Base-by-base conservation (phyloP, 805 yeast species). In the Lipomyces oligophaga region DNA sequence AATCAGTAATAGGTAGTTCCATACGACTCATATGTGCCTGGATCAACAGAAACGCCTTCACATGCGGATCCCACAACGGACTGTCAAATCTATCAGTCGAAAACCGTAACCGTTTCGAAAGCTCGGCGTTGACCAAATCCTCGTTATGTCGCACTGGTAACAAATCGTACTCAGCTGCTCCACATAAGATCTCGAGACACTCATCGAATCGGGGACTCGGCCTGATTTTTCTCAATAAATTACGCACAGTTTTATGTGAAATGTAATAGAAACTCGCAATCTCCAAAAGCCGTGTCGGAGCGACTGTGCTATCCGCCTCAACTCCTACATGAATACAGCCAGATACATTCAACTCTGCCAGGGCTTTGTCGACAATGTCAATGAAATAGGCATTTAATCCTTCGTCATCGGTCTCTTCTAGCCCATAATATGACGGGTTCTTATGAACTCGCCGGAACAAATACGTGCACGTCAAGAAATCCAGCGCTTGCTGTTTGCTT, bases 1-100 rank as follows among this genome's bases (percentile, higher is more conserved):
- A 93, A 71, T 93, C 99, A 0, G 95, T 94, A 60, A 93, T 85
- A 1, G 97, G 98, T 38, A 93, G 70, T 49, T 85, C 93, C 4
- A 79, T 70, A 38, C 88, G 68, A 30, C 77, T 69, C 75, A 85
- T 77, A 58, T 74, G 81, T 0, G 90, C 89, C 62, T 85, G 93
- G 6, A 84, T 61, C 55, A 85, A 71, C 51, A 85, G 67, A 58
- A 74, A 85, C 2, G 87, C 79, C 62, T 85, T 85, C 55, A 85
- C 85, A 63, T 85, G 94, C 4, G 94, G 93, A 62, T 88, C 94
- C 81, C 93, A 86, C 66, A 86, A 80, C 52, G 75, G 74, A 52
- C 63, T 55, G 10, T 61, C 60, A 19, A 71, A 59, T 19, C 36
- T 38, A 18, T 58, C 61, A 0, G 76, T 80, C 1, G 75, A 72